Evolutionary conservation across 2,329 filamentous ascomycete species (phyloP), one percentile per base, ranked within the genome.

Genomic region (Cytospora mali): DNA sequence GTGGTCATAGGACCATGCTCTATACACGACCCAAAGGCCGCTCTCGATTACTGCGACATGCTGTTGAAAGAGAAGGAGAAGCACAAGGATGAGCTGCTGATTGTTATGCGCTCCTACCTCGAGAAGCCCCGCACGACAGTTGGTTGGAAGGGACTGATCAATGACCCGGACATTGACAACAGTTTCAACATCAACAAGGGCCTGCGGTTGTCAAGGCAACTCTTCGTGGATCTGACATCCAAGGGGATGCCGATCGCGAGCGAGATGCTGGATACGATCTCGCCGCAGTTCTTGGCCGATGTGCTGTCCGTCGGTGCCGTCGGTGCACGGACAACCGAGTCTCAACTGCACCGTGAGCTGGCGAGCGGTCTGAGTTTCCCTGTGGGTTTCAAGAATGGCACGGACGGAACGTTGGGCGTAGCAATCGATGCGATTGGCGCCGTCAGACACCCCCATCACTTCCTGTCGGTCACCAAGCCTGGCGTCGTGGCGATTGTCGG

Each of bases 111-210:
- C 70, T 91, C 92, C 67, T 99, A 99, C 85, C 87, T 99, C 65
- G 95, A 99, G 84, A 99, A 99, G 84, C 95, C 95, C 25, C 88
- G 95, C 68, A 99, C 95, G 29, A 99, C 95, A 0, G 92, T 99
- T 29, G 95, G 95, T 69, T 99, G 95, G 95, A 99, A 99, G 82
- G 95, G 95, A 55, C 81, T 99, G 71, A 96, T 99, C 81, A 98
- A 99, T 76, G 95, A 99, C 78, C 95, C 95, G 2, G 94, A 98
- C 73, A 96, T 99, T 74, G 93, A 98, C 77, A 94, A 97, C 76
- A 95, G 90, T 77, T 98, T 97, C 89, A 88, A 97, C 80, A 98
- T 99, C 81, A 98, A 98, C 84, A 98, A 98, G 83, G 95, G 95
- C 23, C 79, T 99, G 72, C 88, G 91, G 56, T 82, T 93, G 61